Conservation (phyloP, 257 asterid species). For the Solanum lycopersicoides region DNA sequence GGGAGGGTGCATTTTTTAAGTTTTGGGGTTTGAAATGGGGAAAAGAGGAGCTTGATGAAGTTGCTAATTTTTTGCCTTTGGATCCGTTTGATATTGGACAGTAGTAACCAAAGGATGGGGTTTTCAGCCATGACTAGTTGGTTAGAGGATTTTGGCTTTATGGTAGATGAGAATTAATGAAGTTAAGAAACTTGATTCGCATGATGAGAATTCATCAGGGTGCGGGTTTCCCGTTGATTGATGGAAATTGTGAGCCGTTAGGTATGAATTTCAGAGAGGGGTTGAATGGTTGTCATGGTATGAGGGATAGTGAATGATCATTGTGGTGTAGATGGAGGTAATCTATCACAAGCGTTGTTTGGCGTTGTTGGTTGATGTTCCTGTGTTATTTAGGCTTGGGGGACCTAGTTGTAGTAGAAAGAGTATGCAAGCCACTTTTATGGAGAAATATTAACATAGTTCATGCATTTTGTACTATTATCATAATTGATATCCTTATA, state of each 20-base stretch:
- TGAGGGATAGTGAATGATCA: slow-evolving; percentile 6
- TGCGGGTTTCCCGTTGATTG: slow-evolving; percentile 5
- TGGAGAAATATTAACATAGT: slow-evolving; percentile 50
- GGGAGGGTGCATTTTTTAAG: slow-evolving; percentile 1
- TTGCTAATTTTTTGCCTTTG: slow-evolving; percentile 16
- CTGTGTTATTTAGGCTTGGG: slow-evolving; percentile 42
- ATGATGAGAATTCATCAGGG: slow-evolving; percentile 19
- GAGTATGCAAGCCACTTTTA: slow-evolving; percentile 65
- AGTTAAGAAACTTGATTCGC: slow-evolving; percentile 15
- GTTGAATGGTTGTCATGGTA: slow-evolving; percentile 1
- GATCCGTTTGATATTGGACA: slow-evolving; percentile 47
- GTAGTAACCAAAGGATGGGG: slow-evolving; percentile 4
- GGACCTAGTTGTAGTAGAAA: slow-evolving; percentile 50
- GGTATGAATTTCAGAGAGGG: slow-evolving; percentile 5
- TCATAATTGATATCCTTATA: slow-evolving; percentile 43
- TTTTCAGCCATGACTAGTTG: slow-evolving; percentile 23
- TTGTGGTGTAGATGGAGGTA: slow-evolving; percentile 17
- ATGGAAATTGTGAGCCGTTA: background rate
- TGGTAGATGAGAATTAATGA: background rate
- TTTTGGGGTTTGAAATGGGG: background rate
- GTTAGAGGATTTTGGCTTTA: slow-evolving; percentile 41
- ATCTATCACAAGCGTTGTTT: background rate
- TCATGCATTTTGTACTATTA: slow-evolving; percentile 20
- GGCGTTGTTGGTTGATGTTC: slow-evolving; percentile 27
- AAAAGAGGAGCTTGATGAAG: slow-evolving; percentile 8